Base-by-base conservation (phyloP, 2,329 filamentous ascomycete species). In the Aspergillus sclerotialis region DNA sequence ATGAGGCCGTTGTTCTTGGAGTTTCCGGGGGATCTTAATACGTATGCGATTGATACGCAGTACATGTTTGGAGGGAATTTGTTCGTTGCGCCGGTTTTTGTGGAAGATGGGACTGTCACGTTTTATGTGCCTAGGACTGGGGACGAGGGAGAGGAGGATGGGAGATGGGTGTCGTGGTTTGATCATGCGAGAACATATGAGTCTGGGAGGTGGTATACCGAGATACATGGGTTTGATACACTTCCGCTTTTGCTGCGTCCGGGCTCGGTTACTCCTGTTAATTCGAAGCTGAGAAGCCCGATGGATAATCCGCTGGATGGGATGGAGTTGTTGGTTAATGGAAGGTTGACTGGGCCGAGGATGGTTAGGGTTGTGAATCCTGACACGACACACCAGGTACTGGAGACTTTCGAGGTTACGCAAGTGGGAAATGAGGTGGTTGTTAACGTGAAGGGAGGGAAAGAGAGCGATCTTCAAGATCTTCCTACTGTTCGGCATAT, bases 41-140 rank as follows among this genome's bases (percentile, higher is more conserved):
- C 74, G 0, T 85, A 80, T 73, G 70, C 67, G 33, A 67, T 83
- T 29, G 82, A 87, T 55, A 73, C 77, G 19, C 78, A 85, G 54
- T 86, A 84, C 58, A 82, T 86, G 75, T 65, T 86, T n/a, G 82
- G 82, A 2, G 69, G 70, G 11, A 70, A 69, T 32, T 56, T 86
- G 21, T 61, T 86, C 6, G 76, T 78, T 4, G 77, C 78, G 2
- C 80, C 80, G 1, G 65, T 83, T 2, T 82, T 81, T 40, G 69
- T 73, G 8, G 75, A 82, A 52, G 67, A 69, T 1, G 78, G 77
- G 1, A 70, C 71, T 23, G 79, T 80, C 0, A 74, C 80, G 36
- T 82, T 83, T 53, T 86, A 86, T 54, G 72, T 46, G 62, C 74
- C 43, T 45, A 52, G 48, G 62, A 72, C 34, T 55, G 51, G 48